Base-by-base conservation (phyloP, 305 asterid species). In the Caryopteris hybrid region DNA sequence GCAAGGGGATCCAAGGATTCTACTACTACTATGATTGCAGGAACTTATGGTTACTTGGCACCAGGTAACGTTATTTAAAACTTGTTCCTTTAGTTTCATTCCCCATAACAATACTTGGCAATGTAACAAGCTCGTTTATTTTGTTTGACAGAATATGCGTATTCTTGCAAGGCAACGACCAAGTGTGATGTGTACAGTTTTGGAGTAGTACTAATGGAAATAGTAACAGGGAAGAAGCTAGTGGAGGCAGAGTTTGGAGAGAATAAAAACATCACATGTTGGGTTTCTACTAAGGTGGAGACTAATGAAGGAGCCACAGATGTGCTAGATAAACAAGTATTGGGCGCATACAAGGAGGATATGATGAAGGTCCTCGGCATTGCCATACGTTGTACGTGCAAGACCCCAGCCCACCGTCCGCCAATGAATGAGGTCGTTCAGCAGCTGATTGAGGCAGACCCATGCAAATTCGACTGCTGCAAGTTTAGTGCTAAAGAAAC, bases 181-280 rank as follows among this genome's bases (percentile, higher is more conserved):
- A 94, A 85, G 47, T 89, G 97, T 20, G 99, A 94, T n/a, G 97
- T 94, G 2, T 94, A 91, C 84, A 91, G 97, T 54, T 94, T 89
- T 4, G 97, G 99, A 20, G 95, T 94, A 1, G 96, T 94, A 1
- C 72, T 94, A 3, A 72, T 91, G 96, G 99, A 94, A 22, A 66
- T 91, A 17, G 77, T 93, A 21, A 94, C 96, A 0, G 99, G 99
- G 68, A 94, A 84, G 77, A 87, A 83, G 81, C 90, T 96, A 0
- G 90, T 94, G 64, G 97, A 91, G 82, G 76, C 85, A 0, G 95
- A 85, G 73, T 91, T 81, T 18, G 99, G 99, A 3, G 99, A 94
- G 70, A 91, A 79, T 76, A 89, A 82, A 81, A 87, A 89, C 79
- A 87, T 94, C 57, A 78, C 86, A 47, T 71, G 67, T 46, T 94